Base-by-base conservation (phyloP, 2,329 filamentous ascomycete species). In the Neonectria punicea region DNA sequence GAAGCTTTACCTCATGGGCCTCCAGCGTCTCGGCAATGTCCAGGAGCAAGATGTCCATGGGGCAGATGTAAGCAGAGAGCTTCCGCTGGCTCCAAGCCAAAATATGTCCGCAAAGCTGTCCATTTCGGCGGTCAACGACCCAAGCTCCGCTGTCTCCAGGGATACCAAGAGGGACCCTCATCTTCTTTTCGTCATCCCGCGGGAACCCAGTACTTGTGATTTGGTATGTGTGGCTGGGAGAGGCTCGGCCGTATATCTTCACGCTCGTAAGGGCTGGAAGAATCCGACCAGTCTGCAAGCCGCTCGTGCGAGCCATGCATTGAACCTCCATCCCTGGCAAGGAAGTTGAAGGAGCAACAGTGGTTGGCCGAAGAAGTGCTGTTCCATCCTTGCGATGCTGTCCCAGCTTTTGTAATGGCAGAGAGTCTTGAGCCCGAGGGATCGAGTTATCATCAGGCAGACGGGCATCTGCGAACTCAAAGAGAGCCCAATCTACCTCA, bases 401-500 rank as follows among this genome's bases (percentile, higher is more conserved):
- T 3, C 25, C 57, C 39, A 68, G 9, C 54, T 53, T 53, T 58
- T 66, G 66, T 53, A 51, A 59, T 1, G 66, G 66, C 5, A 67
- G 63, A 9, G 47, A 53, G 32, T 60, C 61, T 22, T 67, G 39
- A 18, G 75, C 65, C 49, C 71, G 58, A 2, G 88, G 88, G 22
- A 97, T 90, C 11, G 87, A 80, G 72, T 98, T 98, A 64, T 88
- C 86, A 0, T 86, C 83, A 3, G 95, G 92, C 14, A 90, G 82
- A 1, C 95, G 89, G 11, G 90, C 86, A 4, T 90, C 84, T 11
- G 91, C 83, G 68, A 98, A 93, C 70, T 92, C 89, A 72, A 98
- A 94, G 2, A 98, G 83, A 0, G 94, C 94, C 95, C 95, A 98
- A 78, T 98, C 95, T 49, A 98, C 94, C 78, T 98, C 95, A 76